A percentile compares a stretch with the other conserved stretches of the same genome.
Evolutionary conservation across 83 land plant genomes (phyloP).

Genomic region (Picea mariana): DNA sequence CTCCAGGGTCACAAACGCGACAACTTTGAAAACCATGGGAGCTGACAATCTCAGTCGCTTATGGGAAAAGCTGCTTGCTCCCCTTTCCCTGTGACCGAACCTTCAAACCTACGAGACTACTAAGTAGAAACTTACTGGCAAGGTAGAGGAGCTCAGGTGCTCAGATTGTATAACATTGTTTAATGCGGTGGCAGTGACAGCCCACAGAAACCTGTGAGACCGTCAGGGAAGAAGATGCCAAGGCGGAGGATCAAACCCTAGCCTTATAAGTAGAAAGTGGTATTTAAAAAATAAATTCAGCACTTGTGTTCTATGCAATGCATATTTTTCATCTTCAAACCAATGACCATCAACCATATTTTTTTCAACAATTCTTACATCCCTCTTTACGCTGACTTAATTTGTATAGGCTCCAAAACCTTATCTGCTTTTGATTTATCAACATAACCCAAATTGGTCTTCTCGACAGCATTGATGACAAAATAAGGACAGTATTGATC

Average conservation of each 20-base stretch:
- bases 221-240: conserved; percentile 54
- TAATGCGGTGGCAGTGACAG: conserved; percentile 20
- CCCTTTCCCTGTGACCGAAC: not conserved
- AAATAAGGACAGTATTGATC: conserved; percentile 39
- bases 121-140: conserved; percentile 16
- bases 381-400: too few relatives aligned
- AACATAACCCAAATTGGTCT: conserved; percentile 30
- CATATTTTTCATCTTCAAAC: too few relatives aligned
- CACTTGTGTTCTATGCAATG: too few relatives aligned
- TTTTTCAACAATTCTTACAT: too few relatives aligned
- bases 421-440: too few relatives aligned
- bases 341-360: too few relatives aligned
- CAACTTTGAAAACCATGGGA: not conserved
- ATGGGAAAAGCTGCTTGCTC: not conserved
- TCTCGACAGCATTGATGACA: conserved; percentile 52
- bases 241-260: conserved; percentile 1
- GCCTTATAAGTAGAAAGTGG: too few relatives aligned
- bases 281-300: too few relatives aligned
- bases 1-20: conserved; percentile 32
- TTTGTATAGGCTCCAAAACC: too few relatives aligned
- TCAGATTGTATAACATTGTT: conserved; percentile 1
- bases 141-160: conserved; percentile 24
- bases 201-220: conserved; percentile 36
- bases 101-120: not conserved
- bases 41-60: not conserved